Conservation (phyloP, 257 asterid genomes). For the Henckelia pumila region DNA sequence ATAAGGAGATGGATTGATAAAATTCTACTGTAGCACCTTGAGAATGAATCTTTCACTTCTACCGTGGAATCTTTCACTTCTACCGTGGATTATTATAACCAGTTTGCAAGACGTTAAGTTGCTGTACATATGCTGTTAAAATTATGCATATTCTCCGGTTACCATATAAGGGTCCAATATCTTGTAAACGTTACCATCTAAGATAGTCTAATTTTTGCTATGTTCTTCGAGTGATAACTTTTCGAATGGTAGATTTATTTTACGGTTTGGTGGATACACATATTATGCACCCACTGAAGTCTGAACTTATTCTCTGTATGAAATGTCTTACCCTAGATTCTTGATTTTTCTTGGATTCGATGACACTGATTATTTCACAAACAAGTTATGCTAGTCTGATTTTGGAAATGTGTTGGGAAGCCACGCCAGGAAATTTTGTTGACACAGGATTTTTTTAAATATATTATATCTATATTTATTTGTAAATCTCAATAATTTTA, state of each 20-base stretch:
- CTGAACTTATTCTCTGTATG: not conserved
- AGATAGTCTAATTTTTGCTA: not conserved
- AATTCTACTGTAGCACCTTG: too few relatives aligned
- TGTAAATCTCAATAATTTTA: too few relatives aligned
- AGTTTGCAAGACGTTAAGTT: not conserved
- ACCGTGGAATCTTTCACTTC: too few relatives aligned
- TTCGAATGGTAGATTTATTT: not conserved
- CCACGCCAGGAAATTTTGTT: not conserved
- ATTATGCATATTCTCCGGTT: too few relatives aligned
- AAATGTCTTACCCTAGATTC: not conserved
- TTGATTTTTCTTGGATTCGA: not conserved
- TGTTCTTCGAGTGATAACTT: not conserved
- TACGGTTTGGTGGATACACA: not conserved
- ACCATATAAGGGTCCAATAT: not conserved
- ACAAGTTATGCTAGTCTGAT: not conserved
- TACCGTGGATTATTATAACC: too few relatives aligned
- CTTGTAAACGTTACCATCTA: not conserved
- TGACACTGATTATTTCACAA: not conserved
- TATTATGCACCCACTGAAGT: not conserved
- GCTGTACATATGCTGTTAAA: not conserved
- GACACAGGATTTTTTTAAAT: not conserved
- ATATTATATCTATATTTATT: too few relatives aligned
- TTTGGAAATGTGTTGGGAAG: not conserved
- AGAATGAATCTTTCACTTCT: too few relatives aligned
- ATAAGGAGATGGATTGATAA: too few relatives aligned